Percentiles rank a stretch among this genome's conserved stretches.
Evolutionary conservation across 805 yeast genomes (phyloP).

Genomic region (Saccharomycopsis microspora): DNA sequence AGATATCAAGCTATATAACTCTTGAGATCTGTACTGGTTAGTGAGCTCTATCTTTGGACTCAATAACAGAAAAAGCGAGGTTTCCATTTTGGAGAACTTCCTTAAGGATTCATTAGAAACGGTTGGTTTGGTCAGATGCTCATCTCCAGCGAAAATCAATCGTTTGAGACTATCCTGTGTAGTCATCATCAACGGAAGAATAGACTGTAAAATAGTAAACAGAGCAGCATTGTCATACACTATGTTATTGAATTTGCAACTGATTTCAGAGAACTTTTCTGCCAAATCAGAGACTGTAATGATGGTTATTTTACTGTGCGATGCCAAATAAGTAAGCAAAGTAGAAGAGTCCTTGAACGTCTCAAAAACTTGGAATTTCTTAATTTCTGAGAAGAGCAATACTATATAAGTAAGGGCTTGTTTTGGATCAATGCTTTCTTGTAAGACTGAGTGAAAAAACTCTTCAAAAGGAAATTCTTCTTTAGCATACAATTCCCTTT

Average conservation of each 20-base stretch:
- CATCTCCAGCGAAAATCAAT: conserved; percentile 17
- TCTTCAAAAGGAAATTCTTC: not conserved
- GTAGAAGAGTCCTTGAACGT: too few species aligned
- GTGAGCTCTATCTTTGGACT: conserved; percentile 21
- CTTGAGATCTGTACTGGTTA: conserved; percentile 17
- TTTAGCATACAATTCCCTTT: not conserved
- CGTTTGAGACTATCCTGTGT: not conserved
- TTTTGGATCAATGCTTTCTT: too few species aligned
- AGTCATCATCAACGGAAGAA: conserved; percentile 19
- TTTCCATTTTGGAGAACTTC: conserved; percentile 17
- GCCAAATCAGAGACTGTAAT: conserved; percentile 14
- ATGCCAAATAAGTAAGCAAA: too few species aligned
- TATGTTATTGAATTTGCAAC: conserved; percentile 22
- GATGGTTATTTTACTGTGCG: too few species aligned
- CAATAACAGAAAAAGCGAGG: conserved; percentile 20
- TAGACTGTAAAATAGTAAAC: conserved; percentile 23
- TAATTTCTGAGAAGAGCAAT: too few species aligned
- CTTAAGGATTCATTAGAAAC: conserved; percentile 16
- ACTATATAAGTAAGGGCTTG: too few species aligned
- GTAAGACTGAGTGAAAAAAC: too few species aligned
- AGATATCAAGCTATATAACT: not conserved
- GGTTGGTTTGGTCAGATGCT: conserved; percentile 19
- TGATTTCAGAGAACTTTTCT: conserved; percentile 16
- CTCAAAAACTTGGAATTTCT: too few species aligned
- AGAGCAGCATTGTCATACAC: conserved; percentile 24